These are phyloP conservation scores for Cornus kousa DNA, from an alignment of 148 eudicot species.

Conservation along the genomic window DNA sequence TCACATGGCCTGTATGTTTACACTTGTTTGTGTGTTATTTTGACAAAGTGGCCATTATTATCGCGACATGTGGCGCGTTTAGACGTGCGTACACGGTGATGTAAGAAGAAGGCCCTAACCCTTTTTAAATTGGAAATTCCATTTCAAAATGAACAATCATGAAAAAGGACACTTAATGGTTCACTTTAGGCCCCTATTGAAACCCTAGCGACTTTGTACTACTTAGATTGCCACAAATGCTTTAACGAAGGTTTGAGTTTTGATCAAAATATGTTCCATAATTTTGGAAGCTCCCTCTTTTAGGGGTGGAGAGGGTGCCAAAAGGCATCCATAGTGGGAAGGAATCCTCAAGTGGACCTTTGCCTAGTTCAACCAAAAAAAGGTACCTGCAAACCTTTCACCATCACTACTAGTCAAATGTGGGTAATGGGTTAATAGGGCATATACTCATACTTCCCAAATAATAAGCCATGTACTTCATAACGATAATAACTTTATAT, in stretches of 20 bases:
- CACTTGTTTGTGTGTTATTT: not conserved
- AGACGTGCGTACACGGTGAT: not conserved
- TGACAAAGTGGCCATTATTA: not conserved
- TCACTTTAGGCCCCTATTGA: not conserved
- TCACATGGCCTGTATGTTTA: not conserved
- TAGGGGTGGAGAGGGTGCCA: conserved; percentile 12
- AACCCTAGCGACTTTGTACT: conserved; percentile 11
- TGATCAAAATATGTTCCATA: not conserved
- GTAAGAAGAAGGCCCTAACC: not conserved
- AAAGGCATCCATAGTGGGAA: conserved; percentile 19
- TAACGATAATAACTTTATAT: not conserved
- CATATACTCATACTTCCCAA: not conserved
- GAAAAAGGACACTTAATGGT: not conserved
- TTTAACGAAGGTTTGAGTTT: not conserved
- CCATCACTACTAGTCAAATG: not conserved
- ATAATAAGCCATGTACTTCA: not conserved
- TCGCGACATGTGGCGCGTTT: not conserved
- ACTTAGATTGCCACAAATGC: conserved; percentile 14
- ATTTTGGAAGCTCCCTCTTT: conserved; percentile 12
- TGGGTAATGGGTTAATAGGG: not conserved
- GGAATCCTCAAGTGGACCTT: conserved; percentile 24
- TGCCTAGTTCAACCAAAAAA: not conserved
- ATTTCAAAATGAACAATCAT: not conserved
- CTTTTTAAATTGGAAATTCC: not conserved
- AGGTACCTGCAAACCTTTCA: not conserved